Evolutionary conservation across 2,329 filamentous ascomycete genomes (phyloP), one percentile per base, ranked within the genome.

Genomic region (Pseudogymnoascus sp.): DNA sequence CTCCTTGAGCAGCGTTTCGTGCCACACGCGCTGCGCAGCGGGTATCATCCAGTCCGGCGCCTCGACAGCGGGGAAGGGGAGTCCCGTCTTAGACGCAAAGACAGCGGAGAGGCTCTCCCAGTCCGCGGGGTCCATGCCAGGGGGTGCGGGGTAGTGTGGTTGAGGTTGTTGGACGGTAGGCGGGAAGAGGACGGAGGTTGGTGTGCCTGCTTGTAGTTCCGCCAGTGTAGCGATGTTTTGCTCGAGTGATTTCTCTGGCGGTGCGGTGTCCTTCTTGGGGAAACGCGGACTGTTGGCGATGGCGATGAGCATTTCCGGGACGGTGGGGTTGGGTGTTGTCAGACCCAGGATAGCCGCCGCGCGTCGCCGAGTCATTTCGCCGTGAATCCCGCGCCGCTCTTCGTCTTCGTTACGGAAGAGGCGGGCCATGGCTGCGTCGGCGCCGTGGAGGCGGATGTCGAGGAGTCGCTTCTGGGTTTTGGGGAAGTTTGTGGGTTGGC

Each of bases 1-100:
- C 65, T 78, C 42, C 9, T 47, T 47, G 1, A 47, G 19, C 1
- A 47, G 42, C 4, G 42, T 47, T 13, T 47, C 42, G 13, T 47
- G n/a, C 9, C 21, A 47, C 0, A 15, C 3, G 5, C 10, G 21
- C 11, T 47, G 23, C 21, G 5, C 2, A 5, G 42, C 19, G 1
- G 42, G 42, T 9, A 73, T 73, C 67, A 85, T 77, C 78, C 82
- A 83, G 17, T 78, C 77, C 0, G 84, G 82, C 3, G 83, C 80
- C 47, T 81, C 77, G 1, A 70, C 78, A 1, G 82, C 73, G 13
- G 82, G 83, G 65, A 77, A 82, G 6, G 80, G 76, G 65, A 79
- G 78, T 62, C 75, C 76, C 50, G 76, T 76, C 8, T 84, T 71
- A 40, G 74, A 71, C 33, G 75, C 76, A 28, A 73, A 64, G 21